phyloP scores from a whole-genome alignment of 2,329 filamentous ascomycete species.

The Ophiostoma triangulosporum region DNA sequence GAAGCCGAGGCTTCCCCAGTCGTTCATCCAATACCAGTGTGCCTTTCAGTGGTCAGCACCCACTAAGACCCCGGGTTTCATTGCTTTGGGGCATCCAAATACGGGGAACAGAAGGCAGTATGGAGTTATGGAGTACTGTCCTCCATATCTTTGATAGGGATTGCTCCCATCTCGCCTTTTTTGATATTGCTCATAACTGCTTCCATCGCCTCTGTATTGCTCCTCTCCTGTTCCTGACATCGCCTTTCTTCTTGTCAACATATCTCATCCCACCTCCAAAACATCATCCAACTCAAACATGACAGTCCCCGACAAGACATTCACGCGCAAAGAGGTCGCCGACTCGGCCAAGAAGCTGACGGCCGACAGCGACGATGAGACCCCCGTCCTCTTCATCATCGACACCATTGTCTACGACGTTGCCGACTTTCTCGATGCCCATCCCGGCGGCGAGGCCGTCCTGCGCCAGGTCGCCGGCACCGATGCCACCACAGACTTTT shows the following conservation, averaged over 20 bases:
- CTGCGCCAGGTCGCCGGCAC: slow-evolving; percentile 67
- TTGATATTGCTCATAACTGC: too few relatives aligned
- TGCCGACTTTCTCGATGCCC: slow-evolving; percentile 71
- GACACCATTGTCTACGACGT: slow-evolving; percentile 82
- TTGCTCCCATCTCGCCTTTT: too few relatives aligned
- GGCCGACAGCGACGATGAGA: slow-evolving; percentile 50
- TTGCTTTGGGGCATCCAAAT: neutral
- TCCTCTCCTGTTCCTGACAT: neutral
- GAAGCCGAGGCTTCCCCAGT: slow-evolving; percentile 5
- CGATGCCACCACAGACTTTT: slow-evolving; percentile 73
- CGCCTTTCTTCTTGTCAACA: neutral
- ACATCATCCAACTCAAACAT: too few relatives aligned
- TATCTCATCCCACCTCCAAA: too few relatives aligned
- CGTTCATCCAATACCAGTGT: neutral
- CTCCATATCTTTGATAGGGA: too few relatives aligned
- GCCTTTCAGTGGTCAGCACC: neutral
- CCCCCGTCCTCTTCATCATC: slow-evolving; percentile 72
- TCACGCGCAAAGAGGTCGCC: slow-evolving; percentile 52
- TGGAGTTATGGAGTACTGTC: too few relatives aligned
- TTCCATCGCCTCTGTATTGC: too few relatives aligned
- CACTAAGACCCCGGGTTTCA: neutral
- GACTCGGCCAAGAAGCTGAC: slow-evolving; percentile 34
- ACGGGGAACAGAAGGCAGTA: too few relatives aligned
- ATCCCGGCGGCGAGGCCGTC: slow-evolving; percentile 71
- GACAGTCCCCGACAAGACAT: slow-evolving; percentile 32